These are phyloP conservation scores for Sporothrix sp. DNA, from an alignment of 2,329 filamentous ascomycete species.

Conservation along the genomic window DNA sequence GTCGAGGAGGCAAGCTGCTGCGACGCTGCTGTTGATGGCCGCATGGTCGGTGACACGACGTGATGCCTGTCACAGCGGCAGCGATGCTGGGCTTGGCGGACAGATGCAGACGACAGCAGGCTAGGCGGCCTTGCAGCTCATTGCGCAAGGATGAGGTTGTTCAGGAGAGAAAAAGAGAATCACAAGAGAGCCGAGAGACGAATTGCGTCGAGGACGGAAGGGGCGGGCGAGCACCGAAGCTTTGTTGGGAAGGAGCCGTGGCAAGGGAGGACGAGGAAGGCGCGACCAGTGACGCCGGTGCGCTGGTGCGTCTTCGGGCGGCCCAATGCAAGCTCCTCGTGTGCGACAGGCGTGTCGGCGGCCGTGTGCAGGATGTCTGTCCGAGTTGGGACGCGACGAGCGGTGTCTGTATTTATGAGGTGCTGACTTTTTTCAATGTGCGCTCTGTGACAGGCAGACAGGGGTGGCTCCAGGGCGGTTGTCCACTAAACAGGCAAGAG, in stretches of 20 bases:
- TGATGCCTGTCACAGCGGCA: background rate
- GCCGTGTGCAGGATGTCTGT: too few relatives aligned
- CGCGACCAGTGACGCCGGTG: background rate
- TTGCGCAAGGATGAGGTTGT: background rate
- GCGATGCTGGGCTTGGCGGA: background rate
- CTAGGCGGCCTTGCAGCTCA: conserved; percentile 2
- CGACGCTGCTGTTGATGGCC: background rate
- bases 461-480: too few relatives aligned
- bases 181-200: background rate
- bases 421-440: too few relatives aligned
- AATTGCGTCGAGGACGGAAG: background rate
- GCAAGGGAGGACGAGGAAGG: conserved; percentile 3
- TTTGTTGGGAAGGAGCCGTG: too few relatives aligned
- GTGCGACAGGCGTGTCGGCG: too few relatives aligned
- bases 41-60: background rate
- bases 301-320: background rate
- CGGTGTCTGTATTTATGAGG: too few relatives aligned
- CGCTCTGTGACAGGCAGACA: too few relatives aligned
- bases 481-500: too few relatives aligned
- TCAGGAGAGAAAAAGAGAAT: background rate
- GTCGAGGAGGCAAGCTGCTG: background rate
- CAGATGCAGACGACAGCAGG: background rate
- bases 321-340: too few relatives aligned
- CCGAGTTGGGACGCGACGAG: too few relatives aligned
- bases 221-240: background rate